phyloP scores from a whole-genome alignment of 306 rosid species.

The Vicia sativa region DNA sequence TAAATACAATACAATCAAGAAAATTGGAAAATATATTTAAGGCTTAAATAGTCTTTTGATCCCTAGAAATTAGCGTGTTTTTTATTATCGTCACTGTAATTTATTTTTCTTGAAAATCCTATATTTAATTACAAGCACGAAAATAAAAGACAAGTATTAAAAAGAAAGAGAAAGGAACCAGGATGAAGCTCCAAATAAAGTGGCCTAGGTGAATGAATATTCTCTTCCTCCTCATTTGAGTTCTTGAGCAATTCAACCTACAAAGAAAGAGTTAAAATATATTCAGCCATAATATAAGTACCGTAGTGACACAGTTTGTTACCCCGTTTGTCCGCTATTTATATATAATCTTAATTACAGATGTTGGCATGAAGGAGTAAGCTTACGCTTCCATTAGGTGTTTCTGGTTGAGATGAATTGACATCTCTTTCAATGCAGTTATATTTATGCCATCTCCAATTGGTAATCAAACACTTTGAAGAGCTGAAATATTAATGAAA shows the following conservation, averaged over 20 bases:
- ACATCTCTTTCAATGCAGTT: slow-evolving; percentile 29
- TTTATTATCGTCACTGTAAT: too few relatives aligned
- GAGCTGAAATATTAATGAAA: slow-evolving; percentile 34
- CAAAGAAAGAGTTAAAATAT: neutral
- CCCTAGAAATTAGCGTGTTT: too few relatives aligned
- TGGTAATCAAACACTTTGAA: slow-evolving; percentile 38
- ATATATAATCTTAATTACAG: too few relatives aligned
- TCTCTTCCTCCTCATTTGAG: slow-evolving; percentile 30
- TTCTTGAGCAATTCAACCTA: slow-evolving; percentile 29
- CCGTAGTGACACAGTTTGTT: too few relatives aligned
- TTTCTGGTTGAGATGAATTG: slow-evolving; percentile 30
- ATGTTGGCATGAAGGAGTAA: slow-evolving; percentile 7
- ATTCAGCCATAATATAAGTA: too few relatives aligned
- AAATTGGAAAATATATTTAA: slow-evolving; percentile 16
- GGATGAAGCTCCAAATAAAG: slow-evolving; percentile 37
- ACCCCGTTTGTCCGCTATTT: too few relatives aligned
- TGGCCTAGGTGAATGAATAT: slow-evolving; percentile 12
- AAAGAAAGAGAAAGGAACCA: slow-evolving; percentile 23
- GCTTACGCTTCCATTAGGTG: slow-evolving; percentile 23
- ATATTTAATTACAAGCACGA: too few relatives aligned
- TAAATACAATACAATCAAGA: slow-evolving; percentile 11
- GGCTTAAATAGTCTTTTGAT: too few relatives aligned
- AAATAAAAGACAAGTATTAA: slow-evolving; percentile 11
- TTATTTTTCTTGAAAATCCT: too few relatives aligned
- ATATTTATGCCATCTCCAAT: slow-evolving; percentile 48